Evolutionary conservation across 257 asterid species (phyloP), one percentile per base, ranked within the genome.

Genomic region (Scutellaria barbata): DNA sequence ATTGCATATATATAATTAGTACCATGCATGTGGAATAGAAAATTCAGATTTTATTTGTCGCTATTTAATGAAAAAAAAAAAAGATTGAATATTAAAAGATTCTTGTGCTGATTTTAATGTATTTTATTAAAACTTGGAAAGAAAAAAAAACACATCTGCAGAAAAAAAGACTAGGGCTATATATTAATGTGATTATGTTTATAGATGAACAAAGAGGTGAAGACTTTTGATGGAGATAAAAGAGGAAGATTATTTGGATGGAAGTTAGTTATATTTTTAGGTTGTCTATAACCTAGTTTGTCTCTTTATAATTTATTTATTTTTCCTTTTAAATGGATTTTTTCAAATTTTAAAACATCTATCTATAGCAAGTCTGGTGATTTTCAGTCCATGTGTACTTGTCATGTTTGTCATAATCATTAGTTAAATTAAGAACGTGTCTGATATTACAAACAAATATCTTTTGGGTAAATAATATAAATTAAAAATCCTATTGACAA

Each of bases 81-180:
- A 87, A 86, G 82, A 84, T 86, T 76, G 82, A 69, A 69, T 46
- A 74, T 40, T 69, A 87, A 82, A 84, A 85, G 87, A 86, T 85
- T 86, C 85, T 20, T 22, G 3, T 58, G 39, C 35, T 76, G 61
- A 10, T 2, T 1, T 30, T 5, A 57, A 75, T 53, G 70, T 60
- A 57, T 40, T 65, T 72, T 46, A 48, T 53, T 35, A 57, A 1
- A 47, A 45, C 5, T 25, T 69, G 22, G 55, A 69, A 33, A 46
- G 11, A 63, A 63, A 46, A 62, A 61, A 72, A 62, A 61, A 72
- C 47, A 72, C 57, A 59, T 76, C 76, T 76, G 73, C 76, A 33
- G 77, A 66, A 78, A 65, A 56, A 46, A 59, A 55, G 47, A 75
- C n/a, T 35, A 30, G 35, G 35, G 5, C 35, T 30, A 30, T 2